Evolutionary conservation across 192 early-diverging fungal species (phyloP).

Genomic region (Coemansia furcata): DNA sequence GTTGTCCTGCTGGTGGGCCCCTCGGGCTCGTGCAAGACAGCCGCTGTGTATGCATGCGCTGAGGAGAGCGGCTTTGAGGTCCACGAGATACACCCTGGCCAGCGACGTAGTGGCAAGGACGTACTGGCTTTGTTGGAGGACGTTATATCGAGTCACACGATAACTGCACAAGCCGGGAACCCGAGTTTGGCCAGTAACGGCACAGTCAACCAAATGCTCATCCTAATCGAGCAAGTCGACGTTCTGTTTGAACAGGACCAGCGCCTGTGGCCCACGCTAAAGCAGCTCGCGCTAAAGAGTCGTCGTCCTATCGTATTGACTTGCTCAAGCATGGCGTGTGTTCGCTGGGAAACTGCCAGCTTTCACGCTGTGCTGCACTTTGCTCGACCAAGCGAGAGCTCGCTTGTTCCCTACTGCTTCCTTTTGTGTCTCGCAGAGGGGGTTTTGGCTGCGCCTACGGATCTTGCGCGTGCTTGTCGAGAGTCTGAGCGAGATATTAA

Average conservation of each 20-base stretch:
- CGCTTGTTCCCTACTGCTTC: slow-evolving; percentile 45
- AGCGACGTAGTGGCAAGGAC: slow-evolving; percentile 70
- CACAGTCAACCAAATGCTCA: slow-evolving; percentile 57
- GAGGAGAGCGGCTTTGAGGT: slow-evolving; percentile 71
- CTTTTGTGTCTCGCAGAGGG: slow-evolving; percentile 40
- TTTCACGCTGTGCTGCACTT: slow-evolving; percentile 42
- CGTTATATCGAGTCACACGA: slow-evolving; percentile 73
- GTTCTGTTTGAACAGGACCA: slow-evolving; percentile 79
- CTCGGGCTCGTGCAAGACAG: slow-evolving; percentile 70
- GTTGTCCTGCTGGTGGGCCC: slow-evolving; percentile 68
- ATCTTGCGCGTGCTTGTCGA: slow-evolving; percentile 16
- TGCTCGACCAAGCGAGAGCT: slow-evolving; percentile 20
- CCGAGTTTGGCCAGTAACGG: background rate
- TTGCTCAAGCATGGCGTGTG: slow-evolving; percentile 54
- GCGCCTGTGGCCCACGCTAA: slow-evolving; percentile 72
- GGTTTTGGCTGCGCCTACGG: slow-evolving; percentile 20
- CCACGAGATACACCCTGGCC: slow-evolving; percentile 70
- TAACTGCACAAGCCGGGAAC: slow-evolving; percentile 27
- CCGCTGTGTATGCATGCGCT: slow-evolving; percentile 70
- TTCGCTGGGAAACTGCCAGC: slow-evolving; percentile 32
- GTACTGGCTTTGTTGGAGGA: slow-evolving; percentile 62
- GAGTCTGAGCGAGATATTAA: slow-evolving; percentile 34
- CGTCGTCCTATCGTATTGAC: slow-evolving; percentile 82
- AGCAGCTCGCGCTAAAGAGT: slow-evolving; percentile 65
- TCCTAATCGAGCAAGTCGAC: slow-evolving; percentile 84